These are phyloP conservation scores for Phytophthora rubi DNA, from an alignment of 352 stramenopile species.

Conservation along the genomic window DNA sequence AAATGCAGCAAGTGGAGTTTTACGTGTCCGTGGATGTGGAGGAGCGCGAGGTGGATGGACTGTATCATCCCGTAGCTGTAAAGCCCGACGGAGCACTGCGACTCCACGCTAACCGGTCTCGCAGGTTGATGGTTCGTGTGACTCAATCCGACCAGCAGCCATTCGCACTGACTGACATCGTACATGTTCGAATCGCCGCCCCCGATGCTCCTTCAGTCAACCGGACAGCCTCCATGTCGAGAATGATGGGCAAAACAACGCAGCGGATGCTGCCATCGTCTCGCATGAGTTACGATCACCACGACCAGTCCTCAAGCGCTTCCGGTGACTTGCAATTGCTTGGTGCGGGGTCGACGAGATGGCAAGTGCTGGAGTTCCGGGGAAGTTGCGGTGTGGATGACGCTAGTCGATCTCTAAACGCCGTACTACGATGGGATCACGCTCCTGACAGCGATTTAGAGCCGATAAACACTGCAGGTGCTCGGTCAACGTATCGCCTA, in stretches of 20 bases:
- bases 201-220: conserved; percentile 37
- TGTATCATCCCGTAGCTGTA: conserved; percentile 71
- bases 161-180: conserved; percentile 55
- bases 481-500: conserved; percentile 67
- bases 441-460: conserved; percentile 33
- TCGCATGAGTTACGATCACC: conserved; percentile 27
- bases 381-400: conserved; percentile 39
- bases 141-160: conserved; percentile 71
- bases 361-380: conserved; percentile 50
- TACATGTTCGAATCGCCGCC: conserved; percentile 51
- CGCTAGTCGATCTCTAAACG: conserved; percentile 55
- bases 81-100: conserved; percentile 74
- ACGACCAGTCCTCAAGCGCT: conserved; percentile 12
- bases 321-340: conserved; percentile 16
- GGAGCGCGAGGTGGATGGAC: conserved; percentile 66
- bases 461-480: conserved; percentile 43
- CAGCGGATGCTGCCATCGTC: conserved; percentile 49
- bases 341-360: conserved; percentile 25
- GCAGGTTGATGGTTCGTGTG: conserved; percentile 63
- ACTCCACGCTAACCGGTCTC: conserved; percentile 63
- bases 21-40: conserved; percentile 83
- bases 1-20: conserved; percentile 44
- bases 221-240: conserved; percentile 39
- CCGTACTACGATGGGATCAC: conserved; percentile 67
- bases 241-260: conserved; percentile 46